A percentile compares a stretch with the other conserved stretches of the same genome.
Conservation (phyloP, 805 yeast species). For the Metahyphopichia silvanorum region DNA sequence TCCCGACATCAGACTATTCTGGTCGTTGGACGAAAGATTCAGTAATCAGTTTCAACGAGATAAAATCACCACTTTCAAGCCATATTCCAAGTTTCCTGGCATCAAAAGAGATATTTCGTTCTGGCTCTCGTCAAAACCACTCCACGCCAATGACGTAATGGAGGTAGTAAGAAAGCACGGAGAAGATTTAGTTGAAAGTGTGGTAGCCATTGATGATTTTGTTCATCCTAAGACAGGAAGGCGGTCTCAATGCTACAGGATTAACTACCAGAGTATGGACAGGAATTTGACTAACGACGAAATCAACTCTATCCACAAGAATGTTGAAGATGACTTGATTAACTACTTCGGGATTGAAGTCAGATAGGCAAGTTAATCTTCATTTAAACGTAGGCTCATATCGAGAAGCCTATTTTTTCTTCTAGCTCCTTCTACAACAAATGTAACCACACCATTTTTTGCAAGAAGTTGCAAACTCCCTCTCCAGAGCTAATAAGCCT, state of each 20-base stretch:
- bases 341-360: conserved; percentile 55
- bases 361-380: too few species aligned
- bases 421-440: too few species aligned
- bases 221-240: conserved; percentile 77
- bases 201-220: conserved; percentile 75
- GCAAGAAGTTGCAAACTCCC: too few species aligned
- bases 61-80: conserved; percentile 67
- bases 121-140: conserved; percentile 61
- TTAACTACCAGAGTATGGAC: conserved; percentile 95
- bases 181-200: conserved; percentile 88
- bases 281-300: conserved; percentile 84
- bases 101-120: conserved; percentile 85
- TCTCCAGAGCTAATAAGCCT: too few species aligned
- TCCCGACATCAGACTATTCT: conserved; percentile 91
- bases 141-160: conserved; percentile 91
- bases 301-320: conserved; percentile 67
- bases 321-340: conserved; percentile 57
- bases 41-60: conserved; percentile 65
- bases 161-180: conserved; percentile 83
- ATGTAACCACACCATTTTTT: too few species aligned
- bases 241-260: conserved; percentile 80
- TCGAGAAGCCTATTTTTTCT: too few species aligned
- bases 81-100: conserved; percentile 90
- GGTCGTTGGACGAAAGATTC: conserved; percentile 84
- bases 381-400: too few species aligned